phyloP scores from a whole-genome alignment of 1,284 basidiomycete genomes.

The Ustilago xerochloae region DNA sequence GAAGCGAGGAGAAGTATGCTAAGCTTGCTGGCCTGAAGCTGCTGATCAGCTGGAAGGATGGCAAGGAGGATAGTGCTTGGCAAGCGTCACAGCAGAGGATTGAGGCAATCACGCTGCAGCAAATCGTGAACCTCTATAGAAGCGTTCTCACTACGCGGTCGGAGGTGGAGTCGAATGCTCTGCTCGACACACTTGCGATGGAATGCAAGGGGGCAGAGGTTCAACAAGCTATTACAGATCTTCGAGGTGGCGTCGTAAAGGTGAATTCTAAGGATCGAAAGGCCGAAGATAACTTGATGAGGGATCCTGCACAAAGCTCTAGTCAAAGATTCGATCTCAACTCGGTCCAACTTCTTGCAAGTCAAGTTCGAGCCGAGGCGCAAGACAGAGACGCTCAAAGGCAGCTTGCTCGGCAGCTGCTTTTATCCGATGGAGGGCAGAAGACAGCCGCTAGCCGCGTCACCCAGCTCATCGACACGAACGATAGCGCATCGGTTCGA shows the following conservation, averaged over 20 bases:
- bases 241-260: not conserved
- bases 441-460: not conserved
- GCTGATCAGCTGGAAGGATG: slow-evolving; percentile 26
- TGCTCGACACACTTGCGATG: not conserved
- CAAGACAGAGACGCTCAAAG: not conserved
- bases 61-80: slow-evolving; percentile 21
- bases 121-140: slow-evolving; percentile 9
- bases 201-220: slow-evolving; percentile 11
- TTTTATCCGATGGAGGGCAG: not conserved
- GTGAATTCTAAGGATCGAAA: not conserved
- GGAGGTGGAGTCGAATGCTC: not conserved
- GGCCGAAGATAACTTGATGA: too few species aligned
- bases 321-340: slow-evolving; percentile 19
- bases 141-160: not conserved
- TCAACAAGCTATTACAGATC: slow-evolving; percentile 5
- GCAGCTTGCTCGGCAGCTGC: slow-evolving; percentile 4
- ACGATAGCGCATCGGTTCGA: slow-evolving; percentile 19
- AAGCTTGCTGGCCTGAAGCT: slow-evolving; percentile 13
- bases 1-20: not conserved
- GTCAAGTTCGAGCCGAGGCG: slow-evolving; percentile 1
- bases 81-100: not conserved
- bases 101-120: not conserved
- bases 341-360: slow-evolving; percentile 5
- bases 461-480: slow-evolving; percentile 27
- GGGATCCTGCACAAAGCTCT: too few species aligned